Evolutionary conservation across 345 rosid species (phyloP), one percentile per base, ranked within the genome.

Genomic region (Pseudoturritis turrita): DNA sequence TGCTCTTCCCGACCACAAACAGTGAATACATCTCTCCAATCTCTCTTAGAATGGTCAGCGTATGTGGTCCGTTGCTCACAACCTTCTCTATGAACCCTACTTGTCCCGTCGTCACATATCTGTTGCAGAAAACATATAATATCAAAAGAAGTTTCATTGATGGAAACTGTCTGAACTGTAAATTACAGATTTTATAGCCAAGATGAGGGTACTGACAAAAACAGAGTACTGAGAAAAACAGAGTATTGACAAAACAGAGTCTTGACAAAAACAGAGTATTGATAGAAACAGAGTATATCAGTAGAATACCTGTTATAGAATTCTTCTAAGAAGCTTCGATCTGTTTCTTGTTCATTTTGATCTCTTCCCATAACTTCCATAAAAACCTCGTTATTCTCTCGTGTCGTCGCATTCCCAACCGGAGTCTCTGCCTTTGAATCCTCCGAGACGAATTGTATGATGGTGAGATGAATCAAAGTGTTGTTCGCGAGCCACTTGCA

Each of bases 1-100:
- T 60, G 63, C 88, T 89, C 29, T 84, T 94, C 23, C 97, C 96
- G 6, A 89, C 87, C 40, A 94, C 83, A 64, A 88, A 79, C 43
- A 94, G 31, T 22, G 89, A 80, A 55, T 78, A 94, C 79, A 75
- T 78, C 14, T 85, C 83, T 28, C 66, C 83, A 0, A 88, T 73
- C 15, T 81, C 91, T 66, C 73, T 82, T 5, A 94, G 70, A 1
- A 79, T 77, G 3, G 74, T 82, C 21, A 51, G 14, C 0, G 95
- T 88, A 53, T 91, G 79, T 5, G 14, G 49, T 40, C 90, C 95
- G 10, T 77, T 49, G 21, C 69, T 68, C 22, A 85, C 89, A 2
- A 31, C 33, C 68, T 82, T 94, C 77, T 87, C 89, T 29, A 83
- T 55, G 55, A 77, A 87, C 36, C 82, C 84, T 3, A 80, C 86